Base-by-base conservation (phyloP, 2,329 filamentous ascomycete species). In the Ophiostoma novo-ulmi region DNA sequence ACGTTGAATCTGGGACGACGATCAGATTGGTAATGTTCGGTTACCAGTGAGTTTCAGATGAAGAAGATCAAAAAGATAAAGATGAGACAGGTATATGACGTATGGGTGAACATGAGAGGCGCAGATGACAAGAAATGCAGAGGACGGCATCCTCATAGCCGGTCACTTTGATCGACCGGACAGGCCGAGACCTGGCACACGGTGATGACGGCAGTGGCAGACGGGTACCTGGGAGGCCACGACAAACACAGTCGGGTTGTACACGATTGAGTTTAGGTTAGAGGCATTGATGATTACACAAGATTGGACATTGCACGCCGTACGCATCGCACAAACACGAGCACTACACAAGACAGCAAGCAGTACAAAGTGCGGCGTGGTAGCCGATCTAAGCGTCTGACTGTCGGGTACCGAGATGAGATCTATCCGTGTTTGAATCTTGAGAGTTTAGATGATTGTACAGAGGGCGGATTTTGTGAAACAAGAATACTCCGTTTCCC, bases 131-230 rank as follows among this genome's bases (percentile, higher is more conserved):
- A 20, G 5, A 48, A n/a, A 55, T 22, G 22, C 48, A 7, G 48
- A 58, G 52, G 14, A 36, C 26, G 26, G 58, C 58, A 31, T 58
- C 52, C 52, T n/a, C n/a, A 14, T 63, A 63, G 58, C 26, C n/a
- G 58, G 58, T 63, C 58, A 14, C 52, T 14, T 17, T 63, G 58
- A 63, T 63, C 26, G 6, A n/a, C 22, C 52, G 52, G 22, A 13
- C 58, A 63, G 58, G 17, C 58, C 52, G 52, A 63, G 58, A 63
- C 58, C 26, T 63, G 52, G 52, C 52, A 58, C 52, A 63, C 58
- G 58, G 58, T 7, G 58, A 36, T 10, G 26, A 35, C 58, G 58
- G 58, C 5, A 20, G 35, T 35, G 58, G 58, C 58, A 63, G 14
- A 63, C 26, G 58, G 58, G 14, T 58, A 26, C 52, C 52, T 58